Evolutionary conservation across 805 yeast genomes (phyloP).

Genomic region (Cyberlindnera saturnus): DNA sequence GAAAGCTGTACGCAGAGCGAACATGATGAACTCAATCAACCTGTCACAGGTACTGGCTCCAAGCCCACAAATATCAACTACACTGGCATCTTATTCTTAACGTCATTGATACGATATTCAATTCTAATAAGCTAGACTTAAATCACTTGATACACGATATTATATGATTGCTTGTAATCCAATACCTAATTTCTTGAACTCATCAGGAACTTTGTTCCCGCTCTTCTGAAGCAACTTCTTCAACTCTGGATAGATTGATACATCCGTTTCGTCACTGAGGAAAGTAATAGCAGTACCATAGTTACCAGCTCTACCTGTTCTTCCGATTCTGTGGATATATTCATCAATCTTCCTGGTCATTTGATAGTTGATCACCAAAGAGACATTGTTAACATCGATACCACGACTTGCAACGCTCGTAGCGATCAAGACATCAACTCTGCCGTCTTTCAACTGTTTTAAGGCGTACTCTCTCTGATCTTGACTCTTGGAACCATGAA

Average conservation of each 20-base stretch:
- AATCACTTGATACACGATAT: not conserved
- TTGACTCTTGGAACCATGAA: slow-evolving; percentile 88
- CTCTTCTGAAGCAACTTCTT: slow-evolving; percentile 17
- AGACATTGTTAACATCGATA: slow-evolving; percentile 82
- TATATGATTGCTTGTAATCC: slow-evolving; percentile 8
- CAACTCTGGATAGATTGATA: slow-evolving; percentile 21
- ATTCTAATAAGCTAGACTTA: too few species aligned
- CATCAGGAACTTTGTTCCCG: slow-evolving; percentile 18
- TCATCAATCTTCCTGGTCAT: slow-evolving; percentile 75
- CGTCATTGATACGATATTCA: too few species aligned
- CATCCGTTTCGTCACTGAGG: slow-evolving; percentile 69
- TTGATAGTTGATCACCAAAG: slow-evolving; percentile 81
- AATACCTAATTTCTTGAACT: slow-evolving; percentile 13
- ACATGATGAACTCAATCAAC: too few species aligned
- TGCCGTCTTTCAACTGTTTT: slow-evolving; percentile 46
- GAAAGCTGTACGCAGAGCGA: too few species aligned
- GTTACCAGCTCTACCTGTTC: slow-evolving; percentile 94
- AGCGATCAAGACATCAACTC: slow-evolving; percentile 66
- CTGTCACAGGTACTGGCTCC: too few species aligned
- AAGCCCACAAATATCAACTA: too few species aligned
- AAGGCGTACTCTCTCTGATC: slow-evolving; percentile 80
- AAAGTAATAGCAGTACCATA: slow-evolving; percentile 73
- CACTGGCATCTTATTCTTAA: too few species aligned
- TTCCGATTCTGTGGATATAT: slow-evolving; percentile 88
- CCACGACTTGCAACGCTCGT: slow-evolving; percentile 98